Evolutionary conservation across 371 early-diverging fungal genomes (phyloP).

Genomic region (Dinochytrium kinnereticum): DNA sequence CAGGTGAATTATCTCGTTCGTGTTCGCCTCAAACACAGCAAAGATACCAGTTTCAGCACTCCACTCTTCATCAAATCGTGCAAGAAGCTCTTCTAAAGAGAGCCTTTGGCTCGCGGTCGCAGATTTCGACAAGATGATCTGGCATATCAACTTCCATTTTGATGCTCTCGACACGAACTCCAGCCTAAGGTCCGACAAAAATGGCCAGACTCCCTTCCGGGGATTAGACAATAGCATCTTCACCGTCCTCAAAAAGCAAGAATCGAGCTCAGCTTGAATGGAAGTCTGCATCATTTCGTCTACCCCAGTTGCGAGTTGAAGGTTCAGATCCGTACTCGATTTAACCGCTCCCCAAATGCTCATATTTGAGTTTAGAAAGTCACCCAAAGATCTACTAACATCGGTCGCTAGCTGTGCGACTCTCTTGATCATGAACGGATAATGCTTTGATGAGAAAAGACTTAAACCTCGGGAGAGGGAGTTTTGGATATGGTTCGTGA

Average conservation of each 20-base stretch:
- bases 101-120: not conserved
- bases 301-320: not conserved
- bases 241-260: slow-evolving; percentile 31
- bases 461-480: slow-evolving; percentile 23
- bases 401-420: slow-evolving; percentile 21
- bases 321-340: not conserved
- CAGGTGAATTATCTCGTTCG: slow-evolving; percentile 14
- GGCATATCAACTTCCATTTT: slow-evolving; percentile 9
- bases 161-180: slow-evolving; percentile 21
- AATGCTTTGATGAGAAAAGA: slow-evolving; percentile 23
- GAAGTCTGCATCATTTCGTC: slow-evolving; percentile 11
- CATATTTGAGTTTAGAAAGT: slow-evolving; percentile 9
- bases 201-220: slow-evolving; percentile 31
- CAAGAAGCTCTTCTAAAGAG: slow-evolving; percentile 5
- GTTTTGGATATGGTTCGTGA: slow-evolving; percentile 27
- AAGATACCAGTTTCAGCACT: not conserved
- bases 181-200: slow-evolving; percentile 25
- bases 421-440: slow-evolving; percentile 21
- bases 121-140: not conserved
- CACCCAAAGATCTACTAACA: slow-evolving; percentile 18
- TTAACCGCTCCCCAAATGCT: slow-evolving; percentile 9
- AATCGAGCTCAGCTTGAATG: slow-evolving; percentile 39
- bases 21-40: slow-evolving; percentile 3
- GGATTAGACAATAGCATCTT: slow-evolving; percentile 24
- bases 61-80: slow-evolving; percentile 12